A percentile compares a stretch with the other conserved stretches of the same genome.
Evolutionary conservation across 2,329 filamentous ascomycete species (phyloP).

Genomic region (Xylariaceae sp.): DNA sequence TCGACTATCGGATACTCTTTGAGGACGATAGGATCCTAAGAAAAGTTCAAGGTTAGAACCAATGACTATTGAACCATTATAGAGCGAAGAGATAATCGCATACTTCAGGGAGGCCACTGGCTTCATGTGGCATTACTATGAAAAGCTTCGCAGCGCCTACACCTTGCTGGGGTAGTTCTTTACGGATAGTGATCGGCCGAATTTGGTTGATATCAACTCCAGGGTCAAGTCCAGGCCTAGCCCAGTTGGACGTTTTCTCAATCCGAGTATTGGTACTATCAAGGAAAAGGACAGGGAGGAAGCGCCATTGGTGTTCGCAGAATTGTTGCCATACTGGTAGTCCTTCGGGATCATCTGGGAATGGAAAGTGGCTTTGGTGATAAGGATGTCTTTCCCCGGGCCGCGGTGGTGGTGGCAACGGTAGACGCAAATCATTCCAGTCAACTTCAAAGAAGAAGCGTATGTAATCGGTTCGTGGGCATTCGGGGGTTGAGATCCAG

Average conservation of each 20-base stretch:
- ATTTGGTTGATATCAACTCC: neutral
- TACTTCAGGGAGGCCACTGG: neutral
- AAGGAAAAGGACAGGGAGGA: neutral
- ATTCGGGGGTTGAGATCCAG: neutral
- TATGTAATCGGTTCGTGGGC: neutral
- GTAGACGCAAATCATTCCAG: neutral
- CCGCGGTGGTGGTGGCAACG: neutral
- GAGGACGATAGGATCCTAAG: neutral
- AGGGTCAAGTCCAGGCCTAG: no score
- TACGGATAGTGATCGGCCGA: neutral
- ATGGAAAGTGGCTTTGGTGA: neutral
- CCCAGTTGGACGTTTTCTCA: no score
- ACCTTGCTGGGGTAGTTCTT: neutral
- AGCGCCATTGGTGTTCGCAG: neutral
- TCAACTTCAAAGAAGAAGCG: neutral
- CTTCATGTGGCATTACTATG: neutral
- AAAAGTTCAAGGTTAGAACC: no score
- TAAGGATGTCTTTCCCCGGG: no score
- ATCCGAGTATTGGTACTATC: neutral
- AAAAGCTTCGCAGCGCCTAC: neutral
- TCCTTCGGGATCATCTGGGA: neutral
- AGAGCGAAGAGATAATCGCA: no score
- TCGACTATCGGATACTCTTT: neutral
- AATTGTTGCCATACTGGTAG: neutral
- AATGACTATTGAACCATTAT: no score